Evolutionary conservation across 2,329 filamentous ascomycete species (phyloP).

Genomic region (Nothophoma quercina): DNA sequence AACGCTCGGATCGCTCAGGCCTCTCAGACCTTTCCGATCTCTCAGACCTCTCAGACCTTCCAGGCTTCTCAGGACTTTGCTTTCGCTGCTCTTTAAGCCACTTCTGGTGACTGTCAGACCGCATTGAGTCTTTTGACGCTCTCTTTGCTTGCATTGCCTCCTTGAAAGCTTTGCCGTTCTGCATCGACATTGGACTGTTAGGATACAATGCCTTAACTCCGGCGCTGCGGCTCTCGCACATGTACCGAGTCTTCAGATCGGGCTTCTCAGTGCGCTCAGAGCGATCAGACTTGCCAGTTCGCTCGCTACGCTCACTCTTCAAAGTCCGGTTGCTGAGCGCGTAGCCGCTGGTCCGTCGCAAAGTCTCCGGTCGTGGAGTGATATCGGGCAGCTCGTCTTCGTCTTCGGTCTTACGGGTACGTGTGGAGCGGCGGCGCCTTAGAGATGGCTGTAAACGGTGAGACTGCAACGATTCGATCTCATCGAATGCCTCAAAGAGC

Average conservation of each 20-base stretch:
- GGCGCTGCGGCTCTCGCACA: constrained; percentile 47
- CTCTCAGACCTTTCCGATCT: constrained; percentile 29
- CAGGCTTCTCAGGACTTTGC: constrained; percentile 14
- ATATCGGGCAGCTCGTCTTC: constrained; percentile 39
- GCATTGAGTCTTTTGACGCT: constrained; percentile 24
- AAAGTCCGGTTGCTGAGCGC: constrained; percentile 34
- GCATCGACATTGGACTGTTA: constrained; percentile 36
- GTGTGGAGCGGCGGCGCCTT: constrained; percentile 41
- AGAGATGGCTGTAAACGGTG: constrained; percentile 37
- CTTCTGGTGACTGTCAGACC: constrained; percentile 15
- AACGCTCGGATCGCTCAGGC: constrained; percentile 21
- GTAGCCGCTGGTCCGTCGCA: constrained; percentile 43
- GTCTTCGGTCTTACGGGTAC: constrained; percentile 36
- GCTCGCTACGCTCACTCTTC: constrained; percentile 31
- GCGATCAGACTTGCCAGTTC: constrained; percentile 28
- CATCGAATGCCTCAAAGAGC: constrained; percentile 45
- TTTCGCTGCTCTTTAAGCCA: constrained; percentile 18
- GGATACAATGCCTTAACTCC: constrained; percentile 50
- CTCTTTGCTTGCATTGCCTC: constrained; percentile 21
- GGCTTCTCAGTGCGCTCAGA: constrained; percentile 27
- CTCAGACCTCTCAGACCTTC: constrained; percentile 19
- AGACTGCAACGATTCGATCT: constrained; percentile 42
- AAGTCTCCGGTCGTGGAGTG: constrained; percentile 22
- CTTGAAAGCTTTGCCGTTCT: constrained; percentile 27
- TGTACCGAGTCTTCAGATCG: constrained; percentile 38